Evolutionary conservation across 1,284 basidiomycete genomes (phyloP).

Genomic region (Ustilago xerochloae): DNA sequence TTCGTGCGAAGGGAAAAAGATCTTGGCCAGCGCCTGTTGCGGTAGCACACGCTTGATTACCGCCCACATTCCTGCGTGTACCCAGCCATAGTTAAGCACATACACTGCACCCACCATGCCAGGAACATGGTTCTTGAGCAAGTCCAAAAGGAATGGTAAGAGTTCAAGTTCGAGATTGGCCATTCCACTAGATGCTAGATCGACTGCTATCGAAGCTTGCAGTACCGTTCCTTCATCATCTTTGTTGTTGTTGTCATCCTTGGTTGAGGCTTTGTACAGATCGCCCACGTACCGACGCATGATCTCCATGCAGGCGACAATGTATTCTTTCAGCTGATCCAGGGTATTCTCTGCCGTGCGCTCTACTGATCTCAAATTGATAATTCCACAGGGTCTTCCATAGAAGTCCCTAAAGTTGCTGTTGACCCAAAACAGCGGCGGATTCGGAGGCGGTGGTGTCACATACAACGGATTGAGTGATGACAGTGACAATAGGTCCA

Average conservation of each 20-base stretch:
- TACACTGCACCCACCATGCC: conserved; percentile 73
- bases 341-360: conserved; percentile 53
- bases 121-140: conserved; percentile 66
- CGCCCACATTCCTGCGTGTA: conserved; percentile 81
- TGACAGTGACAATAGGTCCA: conserved; percentile 50
- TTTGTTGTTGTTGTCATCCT: neutral
- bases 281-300: conserved; percentile 59
- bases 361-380: conserved; percentile 61
- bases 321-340: conserved; percentile 64
- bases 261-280: conserved; percentile 22
- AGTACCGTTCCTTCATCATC: conserved; percentile 34
- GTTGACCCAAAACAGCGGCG: conserved; percentile 66
- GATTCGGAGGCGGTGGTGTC: conserved; percentile 41
- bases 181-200: conserved; percentile 55
- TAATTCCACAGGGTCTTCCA: conserved; percentile 59
- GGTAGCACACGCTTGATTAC: conserved; percentile 81
- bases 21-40: conserved; percentile 75
- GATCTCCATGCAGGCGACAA: conserved; percentile 65
- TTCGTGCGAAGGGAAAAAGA: conserved; percentile 77
- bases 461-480: conserved; percentile 62
- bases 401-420: conserved; percentile 57
- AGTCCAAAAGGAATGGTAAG: conserved; percentile 63
- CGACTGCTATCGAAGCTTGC: conserved; percentile 59
- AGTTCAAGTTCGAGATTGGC: conserved; percentile 66
- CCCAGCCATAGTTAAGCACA: conserved; percentile 84